Conservation (phyloP, 148 eudicot genomes). For the Selenicereus undatus region DNA sequence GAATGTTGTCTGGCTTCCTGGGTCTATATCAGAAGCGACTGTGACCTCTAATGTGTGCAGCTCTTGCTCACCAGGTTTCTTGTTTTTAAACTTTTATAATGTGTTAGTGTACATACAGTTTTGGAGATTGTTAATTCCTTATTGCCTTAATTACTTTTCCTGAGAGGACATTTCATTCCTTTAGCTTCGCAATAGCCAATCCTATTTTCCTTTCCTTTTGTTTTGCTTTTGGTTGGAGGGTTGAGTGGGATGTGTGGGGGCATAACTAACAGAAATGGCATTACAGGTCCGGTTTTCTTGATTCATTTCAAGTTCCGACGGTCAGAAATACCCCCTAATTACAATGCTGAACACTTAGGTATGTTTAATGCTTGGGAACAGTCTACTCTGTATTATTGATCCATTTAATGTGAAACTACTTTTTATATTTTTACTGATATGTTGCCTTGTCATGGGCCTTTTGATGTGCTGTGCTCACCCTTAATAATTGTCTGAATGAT, state of each 20-base stretch:
- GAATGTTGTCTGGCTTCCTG: conserved; percentile 97
- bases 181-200: not conserved
- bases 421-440: not conserved
- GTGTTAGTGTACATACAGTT: not conserved
- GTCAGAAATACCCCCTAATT: conserved; percentile 78
- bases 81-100: not conserved
- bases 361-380: conserved; percentile 17
- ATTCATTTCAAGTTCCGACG: conserved; percentile 88
- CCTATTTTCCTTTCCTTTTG: not conserved
- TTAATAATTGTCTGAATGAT: not conserved
- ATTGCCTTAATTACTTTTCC: not conserved
- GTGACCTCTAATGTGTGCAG: conserved; percentile 72
- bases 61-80: conserved; percentile 76
- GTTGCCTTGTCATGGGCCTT: not conserved
- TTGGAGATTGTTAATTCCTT: not conserved
- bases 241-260: not conserved
- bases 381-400: not conserved
- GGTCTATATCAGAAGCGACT: conserved; percentile 68
- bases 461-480: not conserved
- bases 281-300: conserved; percentile 74
- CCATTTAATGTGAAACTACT: not conserved
- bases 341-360: conserved; percentile 80
- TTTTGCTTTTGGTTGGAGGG: not conserved
- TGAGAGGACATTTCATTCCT: not conserved
- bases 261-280: conserved; percentile 17